Evolutionary conservation across 1,284 basidiomycete species (phyloP), one percentile per base, ranked within the genome.

Genomic region (Clitocybe nebularis): DNA sequence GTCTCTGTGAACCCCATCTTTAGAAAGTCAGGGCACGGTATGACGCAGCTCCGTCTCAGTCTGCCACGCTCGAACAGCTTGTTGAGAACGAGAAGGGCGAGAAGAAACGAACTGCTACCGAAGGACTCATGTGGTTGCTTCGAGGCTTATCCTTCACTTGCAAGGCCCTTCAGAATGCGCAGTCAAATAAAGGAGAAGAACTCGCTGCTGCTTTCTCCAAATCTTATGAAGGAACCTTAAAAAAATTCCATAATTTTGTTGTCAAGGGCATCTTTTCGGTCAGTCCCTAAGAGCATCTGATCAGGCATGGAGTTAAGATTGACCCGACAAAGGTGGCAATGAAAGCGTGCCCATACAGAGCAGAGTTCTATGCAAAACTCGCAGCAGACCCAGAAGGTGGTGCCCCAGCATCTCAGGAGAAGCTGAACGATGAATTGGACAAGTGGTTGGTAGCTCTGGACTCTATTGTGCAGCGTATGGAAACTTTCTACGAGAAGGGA

Each of bases 321-420:
- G n/a, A n/a, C n/a, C n/a, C n/a, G 52, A 52, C 2, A 51, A 28
- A 93, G 89, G 78, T 94, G 35, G 95, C 95, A 4, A 93, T 99
- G 91, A 96, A 89, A 59, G 93, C 94, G 0, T 97, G 93, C 69
- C 95, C 95, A 0, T 91, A 91, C 67, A 89, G 94, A 46, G 79
- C 75, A 11, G 84, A 84, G 54, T 95, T 99, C 67, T 97, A 93
- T 66, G 71, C 73, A 35, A 97, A 96, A 65, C 79, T 99, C 36
- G 89, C 89, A 14, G 72, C 80, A 4, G 84, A 86, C 51, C 77
- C 80, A 20, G 63, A 63, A 7, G 78, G 80, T 1, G 79, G 77
- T 3, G 57, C 66, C 5, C 48, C 77, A 16, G 73, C 71, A 34
- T 72, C 88, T 2, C 68, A 76, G 38, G 84, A 83, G 22, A 79